These are phyloP conservation scores for Claviceps africana DNA, from an alignment of 2,329 filamentous ascomycete genomes.

Conservation along the genomic window DNA sequence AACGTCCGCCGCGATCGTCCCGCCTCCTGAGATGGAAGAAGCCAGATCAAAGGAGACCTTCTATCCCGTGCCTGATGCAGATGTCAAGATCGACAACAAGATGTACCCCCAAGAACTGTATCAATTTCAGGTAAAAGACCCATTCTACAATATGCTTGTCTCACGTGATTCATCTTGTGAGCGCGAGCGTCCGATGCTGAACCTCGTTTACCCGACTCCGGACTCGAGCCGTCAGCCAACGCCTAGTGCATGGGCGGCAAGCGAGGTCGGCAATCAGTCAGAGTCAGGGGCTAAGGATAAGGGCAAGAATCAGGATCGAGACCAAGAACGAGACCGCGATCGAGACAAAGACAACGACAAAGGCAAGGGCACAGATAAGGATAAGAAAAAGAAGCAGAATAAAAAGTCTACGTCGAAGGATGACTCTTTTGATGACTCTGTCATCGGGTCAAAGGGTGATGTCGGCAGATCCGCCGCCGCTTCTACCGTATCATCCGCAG, in stretches of 20 bases:
- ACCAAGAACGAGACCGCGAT: background rate
- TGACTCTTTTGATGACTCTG: constrained; percentile 19
- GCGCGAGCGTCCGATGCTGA: constrained; percentile 43
- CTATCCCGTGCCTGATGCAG: constrained; percentile 47
- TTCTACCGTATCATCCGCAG: constrained; percentile 18
- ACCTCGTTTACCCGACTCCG: constrained; percentile 48
- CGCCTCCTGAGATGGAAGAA: constrained; percentile 39
- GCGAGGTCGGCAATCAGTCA: background rate
- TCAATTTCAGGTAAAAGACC: constrained; percentile 18
- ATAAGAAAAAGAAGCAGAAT: constrained; percentile 7
- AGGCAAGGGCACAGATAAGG: constrained; percentile 2
- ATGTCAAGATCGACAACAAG: constrained; percentile 46
- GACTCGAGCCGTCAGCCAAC: constrained; percentile 27
- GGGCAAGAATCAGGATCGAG: background rate
- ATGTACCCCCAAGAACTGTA: constrained; percentile 38
- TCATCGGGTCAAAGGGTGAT: constrained; percentile 27
- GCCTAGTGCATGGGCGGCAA: constrained; percentile 19
- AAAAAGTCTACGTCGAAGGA: constrained; percentile 11
- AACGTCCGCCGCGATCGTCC: constrained; percentile 33
- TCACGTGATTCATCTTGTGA: constrained; percentile 40
- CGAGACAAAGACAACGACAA: background rate
- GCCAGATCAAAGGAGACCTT: constrained; percentile 25
- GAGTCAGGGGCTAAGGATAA: background rate
- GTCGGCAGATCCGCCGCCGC: constrained; percentile 17
- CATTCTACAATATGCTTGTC: constrained; percentile 21